Evolutionary conservation across 2,329 filamentous ascomycete genomes (phyloP), one percentile per base, ranked within the genome.

Genomic region (Hypomyces rosellus): DNA sequence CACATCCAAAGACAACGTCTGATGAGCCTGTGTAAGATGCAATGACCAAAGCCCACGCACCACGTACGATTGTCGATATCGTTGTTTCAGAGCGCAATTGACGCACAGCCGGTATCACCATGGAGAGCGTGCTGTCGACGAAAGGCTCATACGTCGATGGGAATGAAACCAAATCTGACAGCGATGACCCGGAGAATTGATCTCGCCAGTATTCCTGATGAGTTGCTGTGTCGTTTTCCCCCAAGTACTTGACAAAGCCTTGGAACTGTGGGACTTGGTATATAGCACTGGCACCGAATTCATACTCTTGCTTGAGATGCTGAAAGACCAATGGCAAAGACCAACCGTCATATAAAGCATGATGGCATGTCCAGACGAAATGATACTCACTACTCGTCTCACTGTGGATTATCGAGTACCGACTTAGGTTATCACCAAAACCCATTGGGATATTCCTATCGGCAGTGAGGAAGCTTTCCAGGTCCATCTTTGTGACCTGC

Each of bases 291-390:
- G 25, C 25, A 30, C 25, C 25, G 25, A 30, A 30, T 42, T 42
- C 30, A 34, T 45, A 45, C 18, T 34, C 42, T 15, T 45, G 15
- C 34, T 16, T 34, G 25, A 45, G 25, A 34, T 45, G 14, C 25
- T 34, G 34, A 6, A 45, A 34, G 11, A 45, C 14, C 14, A 45
- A 15, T 34, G 25, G 25, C 42, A 45, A 34, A 12, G 42, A 45
- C 42, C 42, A 45, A 16, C 42, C 42, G 25, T 45, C 42, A 16
- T 45, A 45, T 18, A 45, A 16, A 11, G 42, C 42, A 18, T 45
- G 42, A 38, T 46, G 45, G 5, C 15, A 46, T 15, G 45, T 46
- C 45, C 34, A 46, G 33, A 36, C 45, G 22, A 46, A 46, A 38
- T 46, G 20, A 22, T 36, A n/a, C 15, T 46, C 25, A 30, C 25